Base-by-base conservation (phyloP, 2,329 filamentous ascomycete species). In the Hypoxylon sp. region DNA sequence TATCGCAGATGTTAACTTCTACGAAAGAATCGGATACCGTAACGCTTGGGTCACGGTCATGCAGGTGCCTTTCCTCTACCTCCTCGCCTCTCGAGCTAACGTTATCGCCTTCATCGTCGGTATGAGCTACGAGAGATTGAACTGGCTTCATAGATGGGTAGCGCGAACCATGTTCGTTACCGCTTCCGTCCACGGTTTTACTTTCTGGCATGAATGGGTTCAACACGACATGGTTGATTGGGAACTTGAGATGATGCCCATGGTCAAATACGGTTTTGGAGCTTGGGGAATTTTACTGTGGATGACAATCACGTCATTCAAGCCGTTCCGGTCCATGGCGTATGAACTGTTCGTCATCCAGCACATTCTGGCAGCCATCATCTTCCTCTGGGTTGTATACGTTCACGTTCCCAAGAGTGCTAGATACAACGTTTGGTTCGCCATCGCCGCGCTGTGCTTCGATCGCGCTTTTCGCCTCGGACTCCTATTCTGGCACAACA, bases 141-240 rank as follows among this genome's bases (percentile, higher is more conserved):
- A 91, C 73, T 92, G 89, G 89, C 76, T 91, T 54, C 90, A 92
- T 71, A 84, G 90, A 63, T 92, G 90, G 89, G 85, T 89, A 8
- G 88, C 87, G 2, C 84, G 90, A 61, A 89, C 87, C 57, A 85
- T 92, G 78, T 84, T 92, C 34, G 78, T 91, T 15, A 91, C 87
- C 0, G 86, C 86, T 1, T 88, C 88, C 0, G 82, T 91, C 3
- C 90, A 92, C 70, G 89, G 90, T 62, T 90, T 86, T 69, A 86
- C 90, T 74, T 92, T 91, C 74, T 88, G 87, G 77, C 79, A 79
- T 2, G 84, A 89, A 71, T 92, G 89, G 87, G 82, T 82, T 24
- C 79, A 79, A 10, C 82, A 86, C 56, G 84, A 86, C 60, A 86
- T 89, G 60, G 81, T 91, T 28, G 76, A 84, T 41, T 77, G 81